Percentiles rank a stretch among this genome's conserved stretches.
These are phyloP conservation scores for Kwoniella shivajii DNA, from an alignment of 1,284 basidiomycete genomes.

Conservation along the genomic window DNA sequence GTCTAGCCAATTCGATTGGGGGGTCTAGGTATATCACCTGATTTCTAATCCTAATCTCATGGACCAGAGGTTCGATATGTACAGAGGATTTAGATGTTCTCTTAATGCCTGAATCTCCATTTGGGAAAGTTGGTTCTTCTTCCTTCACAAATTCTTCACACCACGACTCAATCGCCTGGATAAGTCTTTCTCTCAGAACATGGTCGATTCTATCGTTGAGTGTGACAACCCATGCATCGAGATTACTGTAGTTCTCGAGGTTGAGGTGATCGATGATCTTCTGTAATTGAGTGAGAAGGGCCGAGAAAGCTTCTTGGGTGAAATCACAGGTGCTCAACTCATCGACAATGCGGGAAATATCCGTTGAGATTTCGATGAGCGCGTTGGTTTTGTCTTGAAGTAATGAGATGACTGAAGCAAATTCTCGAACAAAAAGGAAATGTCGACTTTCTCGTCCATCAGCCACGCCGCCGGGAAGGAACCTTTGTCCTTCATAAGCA, in stretches of 20 bases:
- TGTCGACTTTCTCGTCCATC: slow-evolving; percentile 85
- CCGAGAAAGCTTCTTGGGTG: slow-evolving; percentile 75
- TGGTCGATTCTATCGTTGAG: slow-evolving; percentile 84
- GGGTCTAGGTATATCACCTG: slow-evolving; percentile 98
- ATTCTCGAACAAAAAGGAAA: slow-evolving; percentile 90
- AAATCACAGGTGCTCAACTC: slow-evolving; percentile 87
- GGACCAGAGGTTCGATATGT: slow-evolving; percentile 74
- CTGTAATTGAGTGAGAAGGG: slow-evolving; percentile 78
- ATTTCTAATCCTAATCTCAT: slow-evolving; percentile 96
- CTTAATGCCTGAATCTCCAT: slow-evolving; percentile 13
- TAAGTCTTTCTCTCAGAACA: slow-evolving; percentile 76
- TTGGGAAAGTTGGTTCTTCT: slow-evolving; percentile 55
- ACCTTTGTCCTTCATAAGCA: slow-evolving; percentile 79
- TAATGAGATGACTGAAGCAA: slow-evolving; percentile 86
- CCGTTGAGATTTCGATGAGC: slow-evolving; percentile 86
- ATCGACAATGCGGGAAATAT: slow-evolving; percentile 79
- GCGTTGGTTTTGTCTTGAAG: slow-evolving; percentile 93
- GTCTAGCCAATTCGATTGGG: slow-evolving; percentile 90
- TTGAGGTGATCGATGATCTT: slow-evolving; percentile 91
- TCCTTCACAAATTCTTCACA: slow-evolving; percentile 81
- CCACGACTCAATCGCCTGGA: slow-evolving; percentile 81
- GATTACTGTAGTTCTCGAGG: slow-evolving; percentile 93
- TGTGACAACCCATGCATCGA: slow-evolving; percentile 93
- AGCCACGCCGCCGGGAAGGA: slow-evolving; percentile 61
- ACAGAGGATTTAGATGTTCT: slow-evolving; percentile 7